Conservation (phyloP, 441 rosid genomes). For the Aleurites moluccanus region DNA sequence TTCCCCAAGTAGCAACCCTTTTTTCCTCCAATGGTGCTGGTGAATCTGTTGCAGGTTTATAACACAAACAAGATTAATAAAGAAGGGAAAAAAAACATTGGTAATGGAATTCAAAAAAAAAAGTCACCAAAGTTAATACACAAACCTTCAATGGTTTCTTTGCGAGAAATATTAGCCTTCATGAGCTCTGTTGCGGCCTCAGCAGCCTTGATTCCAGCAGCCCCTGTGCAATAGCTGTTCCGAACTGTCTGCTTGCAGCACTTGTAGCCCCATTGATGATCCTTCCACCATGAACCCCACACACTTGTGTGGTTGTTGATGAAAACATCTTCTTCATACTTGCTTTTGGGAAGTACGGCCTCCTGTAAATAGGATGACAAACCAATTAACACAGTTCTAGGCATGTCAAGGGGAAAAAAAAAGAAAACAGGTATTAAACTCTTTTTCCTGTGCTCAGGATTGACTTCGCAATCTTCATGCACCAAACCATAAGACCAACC, state of each 20-base stretch:
- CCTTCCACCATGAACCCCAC: constrained; percentile 79
- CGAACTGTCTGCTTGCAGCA: constrained; percentile 58
- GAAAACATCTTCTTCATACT: constrained; percentile 58
- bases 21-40: constrained; percentile 55
- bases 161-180: constrained; percentile 62
- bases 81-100: not conserved
- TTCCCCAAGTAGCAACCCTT: constrained; percentile 77
- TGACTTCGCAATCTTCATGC: not conserved
- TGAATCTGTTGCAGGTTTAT: constrained; percentile 33
- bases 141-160: constrained; percentile 49
- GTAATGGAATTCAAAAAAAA: not conserved
- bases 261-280: constrained; percentile 68
- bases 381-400: constrained; percentile 4
- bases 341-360: constrained; percentile 55
- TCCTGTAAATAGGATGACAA: constrained; percentile 34
- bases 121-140: not conserved
- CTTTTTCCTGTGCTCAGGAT: not conserved
- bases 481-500: not conserved
- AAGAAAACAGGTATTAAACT: not conserved
- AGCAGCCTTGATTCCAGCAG: constrained; percentile 68
- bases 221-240: constrained; percentile 67
- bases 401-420: not conserved
- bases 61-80: not conserved
- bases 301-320: constrained; percentile 59
- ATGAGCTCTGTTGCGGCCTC: constrained; percentile 59